Conservation (phyloP, 768 basidiomycete species). For the Suillus variegatus region DNA sequence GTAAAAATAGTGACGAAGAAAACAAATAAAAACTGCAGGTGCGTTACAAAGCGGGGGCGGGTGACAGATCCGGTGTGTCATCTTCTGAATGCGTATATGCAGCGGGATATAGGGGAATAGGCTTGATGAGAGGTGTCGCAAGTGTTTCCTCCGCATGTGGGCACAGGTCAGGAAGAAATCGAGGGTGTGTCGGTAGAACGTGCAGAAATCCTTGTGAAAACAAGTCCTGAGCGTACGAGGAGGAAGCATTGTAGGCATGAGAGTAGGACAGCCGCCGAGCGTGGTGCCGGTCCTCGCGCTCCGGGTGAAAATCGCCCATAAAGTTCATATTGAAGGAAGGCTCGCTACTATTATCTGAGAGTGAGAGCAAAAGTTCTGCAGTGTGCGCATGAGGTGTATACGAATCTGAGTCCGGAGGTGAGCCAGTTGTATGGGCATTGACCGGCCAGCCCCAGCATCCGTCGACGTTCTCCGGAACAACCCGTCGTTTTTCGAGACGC, state of each 20-base stretch:
- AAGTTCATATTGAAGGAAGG: background rate
- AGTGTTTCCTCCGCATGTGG: slow-evolving; percentile 14
- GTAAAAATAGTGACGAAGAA: background rate
- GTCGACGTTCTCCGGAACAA: slow-evolving; percentile 4
- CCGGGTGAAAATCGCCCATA: background rate
- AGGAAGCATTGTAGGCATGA: background rate
- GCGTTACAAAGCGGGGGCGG: slow-evolving; percentile 9
- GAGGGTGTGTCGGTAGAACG: slow-evolving; percentile 1
- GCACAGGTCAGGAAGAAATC: background rate
- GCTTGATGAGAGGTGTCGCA: slow-evolving; percentile 27
- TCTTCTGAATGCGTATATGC: slow-evolving; percentile 24
- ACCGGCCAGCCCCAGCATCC: slow-evolving; percentile 23
- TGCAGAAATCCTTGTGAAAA: slow-evolving; percentile 9
- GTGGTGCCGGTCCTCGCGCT: slow-evolving; percentile 16
- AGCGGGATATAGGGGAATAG: slow-evolving; percentile 29
- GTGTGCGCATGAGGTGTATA: background rate
- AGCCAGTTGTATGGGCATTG: slow-evolving; percentile 12
- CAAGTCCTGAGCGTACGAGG: slow-evolving; percentile 9
- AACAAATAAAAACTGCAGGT: background rate
- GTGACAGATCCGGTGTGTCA: slow-evolving; percentile 4
- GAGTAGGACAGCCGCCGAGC: slow-evolving; percentile 13
- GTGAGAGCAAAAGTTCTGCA: too few species aligned
- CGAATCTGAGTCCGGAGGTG: slow-evolving; percentile 4
- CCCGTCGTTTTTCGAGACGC: slow-evolving; percentile 18
- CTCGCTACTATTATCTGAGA: background rate